Base-by-base conservation (phyloP, 176 grass and related monocot genomes). In the Tillandsia fasciculata region DNA sequence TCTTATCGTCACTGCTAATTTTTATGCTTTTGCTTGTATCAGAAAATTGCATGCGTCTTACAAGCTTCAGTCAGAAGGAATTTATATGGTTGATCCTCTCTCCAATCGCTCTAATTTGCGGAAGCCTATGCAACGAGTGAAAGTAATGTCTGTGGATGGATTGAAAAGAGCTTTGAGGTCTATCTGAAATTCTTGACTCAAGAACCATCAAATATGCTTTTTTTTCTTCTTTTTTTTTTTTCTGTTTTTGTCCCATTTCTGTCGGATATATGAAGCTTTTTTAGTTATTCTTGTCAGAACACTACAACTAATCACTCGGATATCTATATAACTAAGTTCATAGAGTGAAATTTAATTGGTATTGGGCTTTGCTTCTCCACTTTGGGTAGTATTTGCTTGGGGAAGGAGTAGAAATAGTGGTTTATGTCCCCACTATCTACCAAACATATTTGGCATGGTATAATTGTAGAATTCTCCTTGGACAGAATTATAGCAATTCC, bases 111-210 rank as follows among this genome's bases (percentile, higher is more conserved):
- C 79, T 33, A 80, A 70, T 79, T 29, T 67, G 42, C 81, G 82
- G 70, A 92, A 90, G 66, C 42, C 93, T 77, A 74, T 64, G 3
- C 84, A 83, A 48, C 81, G 77, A 5, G 81, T 86, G 70, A 96
- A 90, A 85, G 83, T 87, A 48, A 85, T 96, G 86, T 84, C 91
- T 56, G 52, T 96, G 1, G 87, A 90, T 81, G 93, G 86, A 6
- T 54, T 97, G 59, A 92, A 83, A 82, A 90, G 83, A 72, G 93
- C 79, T 76, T 87, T 92, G 78, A 97, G 89, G 93, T 97, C 80
- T 76, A 50, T 49, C n/a, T 10, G 71, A 63, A 51, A 24, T 51
- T 74, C 9, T 75, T 61, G n/a, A 52, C 26, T 63, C 67, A 27
- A 26, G 70, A n/a, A 59, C 54, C 69, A 15, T 51, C 5, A 26